phyloP scores from a whole-genome alignment of 768 basidiomycete genomes.

The Hydnum rufescens region DNA sequence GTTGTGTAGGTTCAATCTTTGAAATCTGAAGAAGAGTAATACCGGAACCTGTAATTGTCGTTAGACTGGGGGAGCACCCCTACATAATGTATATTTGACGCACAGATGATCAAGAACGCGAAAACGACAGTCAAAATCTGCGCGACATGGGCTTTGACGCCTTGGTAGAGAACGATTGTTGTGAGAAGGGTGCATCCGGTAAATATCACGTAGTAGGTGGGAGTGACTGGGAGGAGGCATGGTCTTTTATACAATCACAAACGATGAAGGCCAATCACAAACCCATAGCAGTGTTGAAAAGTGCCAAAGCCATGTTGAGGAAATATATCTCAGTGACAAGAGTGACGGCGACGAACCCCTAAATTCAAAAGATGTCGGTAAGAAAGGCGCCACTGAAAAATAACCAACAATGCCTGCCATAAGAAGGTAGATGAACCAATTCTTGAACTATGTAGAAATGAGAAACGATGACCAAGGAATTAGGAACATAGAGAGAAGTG shows the following conservation, averaged over 20 bases:
- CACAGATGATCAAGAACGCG: not conserved
- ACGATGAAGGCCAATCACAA: not conserved
- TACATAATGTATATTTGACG: not conserved
- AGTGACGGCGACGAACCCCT: slow-evolving; percentile 7
- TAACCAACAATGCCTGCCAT: not conserved
- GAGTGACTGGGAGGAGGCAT: slow-evolving; percentile 8
- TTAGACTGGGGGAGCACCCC: not conserved
- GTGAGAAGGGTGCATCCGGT: slow-evolving; percentile 24
- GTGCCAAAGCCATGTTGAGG: slow-evolving; percentile 83
- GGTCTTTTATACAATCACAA: not conserved
- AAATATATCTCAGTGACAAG: slow-evolving; percentile 83
- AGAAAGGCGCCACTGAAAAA: not conserved
- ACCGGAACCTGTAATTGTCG: slow-evolving; percentile 30
- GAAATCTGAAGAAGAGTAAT: slow-evolving; percentile 93
- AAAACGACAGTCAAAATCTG: slow-evolving; percentile 72
- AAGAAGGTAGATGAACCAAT: slow-evolving; percentile 84
- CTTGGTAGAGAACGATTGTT: slow-evolving; percentile 24
- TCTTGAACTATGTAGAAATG: slow-evolving; percentile 44
- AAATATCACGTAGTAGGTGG: slow-evolving; percentile 24
- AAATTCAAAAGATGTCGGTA: not conserved
- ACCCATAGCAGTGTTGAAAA: slow-evolving; percentile 46
- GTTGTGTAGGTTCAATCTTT: slow-evolving; percentile 73
- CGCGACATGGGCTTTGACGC: slow-evolving; percentile 23
- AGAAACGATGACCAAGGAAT: not conserved
- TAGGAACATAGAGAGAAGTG: not conserved